Evolutionary conservation across 1,139 yeast genomes (phyloP), one percentile per base, ranked within the genome.

Genomic region (Arxiozyma telluris): DNA sequence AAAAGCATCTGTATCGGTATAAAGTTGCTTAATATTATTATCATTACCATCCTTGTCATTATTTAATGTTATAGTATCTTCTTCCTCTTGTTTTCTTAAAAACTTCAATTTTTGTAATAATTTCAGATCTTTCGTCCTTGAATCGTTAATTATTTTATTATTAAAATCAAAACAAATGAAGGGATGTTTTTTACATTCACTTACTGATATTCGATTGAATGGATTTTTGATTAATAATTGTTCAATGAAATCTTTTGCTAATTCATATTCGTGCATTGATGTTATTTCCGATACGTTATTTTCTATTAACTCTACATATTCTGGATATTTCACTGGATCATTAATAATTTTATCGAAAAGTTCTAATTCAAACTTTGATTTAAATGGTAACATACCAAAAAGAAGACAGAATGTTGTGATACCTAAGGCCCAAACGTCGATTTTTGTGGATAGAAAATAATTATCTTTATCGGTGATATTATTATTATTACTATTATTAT

Each of bases 381-480:
- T 82, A 68, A 91, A 94, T 1, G 98, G 98, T 47, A 93, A 80
- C 58, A 79, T 77, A 9, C 99, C 98, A 71, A 87, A 93, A 20
- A 93, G 69, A 48, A 94, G 73, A 69, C 98, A 91, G 67, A 83
- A 93, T 22, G 94, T 73, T 0, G 98, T 91, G 2, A 93, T 91
- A 8, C 99, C 99, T 38, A 90, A 71, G 0, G 98, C 96, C 99
- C 99, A 93, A 18, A 90, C 85, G 69, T 90, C 98, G 54, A 90
- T 87, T 65, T 86, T 88, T 46, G 56, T 63, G 1, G 70, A 62
- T 21, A 72, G 65, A 20, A 22, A 49, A 50, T 70, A 68, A 46
- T 71, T 64, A 11, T 45, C 18, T 5, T 12, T 18, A 17, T 12
- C 5, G 20, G 45, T 22, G 30, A 15, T 43, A 22, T 17, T 20